phyloP scores from a whole-genome alignment of 2,329 filamentous ascomycete species.

The Biscogniauxia mediterranea region DNA sequence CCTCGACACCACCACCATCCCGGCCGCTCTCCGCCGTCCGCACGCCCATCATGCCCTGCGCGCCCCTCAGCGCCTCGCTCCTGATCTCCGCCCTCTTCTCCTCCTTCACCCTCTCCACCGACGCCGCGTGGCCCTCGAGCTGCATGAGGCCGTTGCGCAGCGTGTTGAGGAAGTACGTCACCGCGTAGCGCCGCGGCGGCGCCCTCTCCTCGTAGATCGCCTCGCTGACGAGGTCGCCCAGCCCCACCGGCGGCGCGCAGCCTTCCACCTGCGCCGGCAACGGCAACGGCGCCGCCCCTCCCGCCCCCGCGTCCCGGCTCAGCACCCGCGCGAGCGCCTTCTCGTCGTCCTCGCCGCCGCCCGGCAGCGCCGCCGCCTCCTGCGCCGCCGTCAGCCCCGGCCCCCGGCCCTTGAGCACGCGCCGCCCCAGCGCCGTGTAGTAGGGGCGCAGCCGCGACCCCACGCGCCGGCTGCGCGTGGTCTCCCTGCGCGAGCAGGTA shows the following conservation, averaged over 20 bases:
- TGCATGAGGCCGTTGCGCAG: constrained; percentile 14
- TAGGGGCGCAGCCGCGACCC: background rate
- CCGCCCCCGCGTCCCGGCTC: background rate
- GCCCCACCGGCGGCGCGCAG: constrained; percentile 2
- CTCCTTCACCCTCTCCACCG: constrained; percentile 20
- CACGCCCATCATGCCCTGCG: background rate
- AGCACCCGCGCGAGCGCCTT: background rate
- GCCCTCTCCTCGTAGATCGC: constrained; percentile 8
- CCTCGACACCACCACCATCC: background rate
- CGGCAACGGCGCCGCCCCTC: background rate
- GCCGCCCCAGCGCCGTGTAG: background rate
- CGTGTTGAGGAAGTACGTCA: constrained; percentile 20
- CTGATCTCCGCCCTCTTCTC: constrained; percentile 14
- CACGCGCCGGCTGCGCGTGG: background rate
- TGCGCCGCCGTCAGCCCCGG: background rate
- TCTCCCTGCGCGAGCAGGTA: background rate
- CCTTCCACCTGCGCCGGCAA: constrained; percentile 12
- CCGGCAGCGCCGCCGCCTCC: background rate
- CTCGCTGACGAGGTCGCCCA: constrained; percentile 10
- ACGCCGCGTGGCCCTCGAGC: constrained; percentile 19
- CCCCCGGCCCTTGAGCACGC: background rate
- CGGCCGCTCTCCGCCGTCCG: background rate
- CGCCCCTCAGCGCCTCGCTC: constrained; percentile 7
- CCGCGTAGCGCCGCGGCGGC: constrained; percentile 22
- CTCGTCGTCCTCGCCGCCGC: background rate